Conservation (phyloP, 1,139 yeast species). For the Meyerozyma smithsonii region DNA sequence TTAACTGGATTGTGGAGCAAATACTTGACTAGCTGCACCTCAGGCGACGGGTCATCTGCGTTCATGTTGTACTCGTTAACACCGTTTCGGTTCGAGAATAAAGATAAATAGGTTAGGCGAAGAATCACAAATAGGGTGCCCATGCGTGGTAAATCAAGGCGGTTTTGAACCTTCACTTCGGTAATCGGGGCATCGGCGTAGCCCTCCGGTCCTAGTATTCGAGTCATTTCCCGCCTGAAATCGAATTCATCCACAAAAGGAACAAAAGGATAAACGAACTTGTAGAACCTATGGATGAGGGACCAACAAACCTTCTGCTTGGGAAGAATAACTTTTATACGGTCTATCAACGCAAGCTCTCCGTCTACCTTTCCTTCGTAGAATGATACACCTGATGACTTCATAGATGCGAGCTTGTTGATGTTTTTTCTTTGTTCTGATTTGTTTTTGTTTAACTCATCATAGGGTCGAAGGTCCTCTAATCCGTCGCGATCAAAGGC, state of each 20-base stretch:
- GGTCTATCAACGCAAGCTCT: constrained; percentile 23
- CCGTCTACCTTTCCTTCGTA: constrained; percentile 31
- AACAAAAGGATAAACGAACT: constrained; percentile 37
- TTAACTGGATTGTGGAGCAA: constrained; percentile 28
- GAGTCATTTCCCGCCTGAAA: constrained; percentile 15
- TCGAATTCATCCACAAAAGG: constrained; percentile 45
- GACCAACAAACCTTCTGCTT: constrained; percentile 40
- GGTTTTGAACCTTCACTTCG: constrained; percentile 20
- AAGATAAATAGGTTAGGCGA: constrained; percentile 26
- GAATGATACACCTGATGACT: constrained; percentile 24
- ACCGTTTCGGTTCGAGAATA: constrained; percentile 27
- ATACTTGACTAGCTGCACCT: constrained; percentile 20
- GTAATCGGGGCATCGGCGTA: constrained; percentile 15
- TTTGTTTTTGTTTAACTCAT: constrained; percentile 20
- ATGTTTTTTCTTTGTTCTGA: constrained; percentile 20
- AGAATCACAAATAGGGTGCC: constrained; percentile 26
- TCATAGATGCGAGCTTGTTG: constrained; percentile 15
- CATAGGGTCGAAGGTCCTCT: constrained; percentile 17
- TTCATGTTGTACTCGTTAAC: constrained; percentile 25
- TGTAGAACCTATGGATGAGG: constrained; percentile 41
- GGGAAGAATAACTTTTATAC: constrained; percentile 42
- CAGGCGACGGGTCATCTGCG: constrained; percentile 18
- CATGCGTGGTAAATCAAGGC: constrained; percentile 29
- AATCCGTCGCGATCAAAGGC: constrained; percentile 18
- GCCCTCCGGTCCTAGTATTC: constrained; percentile 22